phyloP scores from a whole-genome alignment of 2,329 filamentous ascomycete genomes.

The Fusarium tuaranense region DNA sequence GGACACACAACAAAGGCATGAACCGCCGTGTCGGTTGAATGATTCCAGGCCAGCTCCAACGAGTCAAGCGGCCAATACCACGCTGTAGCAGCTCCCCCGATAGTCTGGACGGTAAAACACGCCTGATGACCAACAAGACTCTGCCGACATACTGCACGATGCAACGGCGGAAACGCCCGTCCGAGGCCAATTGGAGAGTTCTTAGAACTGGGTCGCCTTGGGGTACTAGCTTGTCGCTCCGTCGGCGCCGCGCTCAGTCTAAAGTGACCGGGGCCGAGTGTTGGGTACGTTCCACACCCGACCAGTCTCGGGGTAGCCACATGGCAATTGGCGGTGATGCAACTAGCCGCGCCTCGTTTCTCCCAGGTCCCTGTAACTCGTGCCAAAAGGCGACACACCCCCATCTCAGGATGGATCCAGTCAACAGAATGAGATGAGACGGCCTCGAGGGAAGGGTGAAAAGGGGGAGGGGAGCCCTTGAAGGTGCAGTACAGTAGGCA shows the following conservation, averaged over 20 bases:
- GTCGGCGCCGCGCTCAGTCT: conserved; percentile 15
- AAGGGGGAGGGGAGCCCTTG: background rate
- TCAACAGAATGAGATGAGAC: background rate
- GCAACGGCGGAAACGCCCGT: conserved; percentile 1
- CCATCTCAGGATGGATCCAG: background rate
- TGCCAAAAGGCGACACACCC: background rate
- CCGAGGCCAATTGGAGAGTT: conserved; percentile 1
- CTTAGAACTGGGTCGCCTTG: background rate
- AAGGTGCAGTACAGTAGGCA: background rate
- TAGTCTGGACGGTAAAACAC: background rate
- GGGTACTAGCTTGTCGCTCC: conserved; percentile 16
- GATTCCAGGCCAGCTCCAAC: background rate
- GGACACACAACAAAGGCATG: background rate
- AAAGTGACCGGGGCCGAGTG: conserved; percentile 15
- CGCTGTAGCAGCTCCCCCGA: background rate
- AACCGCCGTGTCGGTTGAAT: background rate
- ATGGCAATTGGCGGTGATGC: conserved; percentile 23
- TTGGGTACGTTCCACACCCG: conserved; percentile 8
- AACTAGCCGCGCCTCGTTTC: conserved; percentile 4
- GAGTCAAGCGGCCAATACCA: background rate
- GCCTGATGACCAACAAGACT: conserved; percentile 2
- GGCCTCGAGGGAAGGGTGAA: background rate
- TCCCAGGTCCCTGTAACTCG: background rate
- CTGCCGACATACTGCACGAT: conserved; percentile 12
- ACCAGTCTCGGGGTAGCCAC: conserved; percentile 23